phyloP scores from a whole-genome alignment of 441 rosid genomes.

The Lepidium campestre region DNA sequence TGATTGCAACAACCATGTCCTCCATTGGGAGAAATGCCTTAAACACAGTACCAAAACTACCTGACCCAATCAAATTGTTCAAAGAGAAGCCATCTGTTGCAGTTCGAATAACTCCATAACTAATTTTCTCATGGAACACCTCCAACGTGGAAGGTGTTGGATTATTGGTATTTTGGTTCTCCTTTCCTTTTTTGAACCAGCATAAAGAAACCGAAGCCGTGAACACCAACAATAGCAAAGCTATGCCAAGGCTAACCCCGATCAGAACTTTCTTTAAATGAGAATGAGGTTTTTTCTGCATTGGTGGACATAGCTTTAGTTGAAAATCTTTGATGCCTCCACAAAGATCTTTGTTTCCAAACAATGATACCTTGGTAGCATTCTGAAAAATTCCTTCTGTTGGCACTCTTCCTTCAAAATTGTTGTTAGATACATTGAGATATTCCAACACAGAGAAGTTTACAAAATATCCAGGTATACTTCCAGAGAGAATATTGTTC shows the following conservation, averaged over 20 bases:
- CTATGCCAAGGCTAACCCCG: background rate
- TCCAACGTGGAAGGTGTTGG: background rate
- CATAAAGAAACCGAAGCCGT: background rate
- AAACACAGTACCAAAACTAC: conserved; percentile 20
- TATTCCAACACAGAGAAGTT: too few relatives aligned
- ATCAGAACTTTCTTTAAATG: background rate
- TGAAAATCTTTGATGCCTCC: background rate
- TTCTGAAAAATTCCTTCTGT: too few relatives aligned
- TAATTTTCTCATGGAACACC: background rate
- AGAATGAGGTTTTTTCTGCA: background rate
- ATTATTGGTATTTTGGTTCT: background rate
- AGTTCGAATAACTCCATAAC: conserved; percentile 8
- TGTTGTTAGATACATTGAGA: too few relatives aligned
- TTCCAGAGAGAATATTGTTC: background rate
- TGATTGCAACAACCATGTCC: background rate
- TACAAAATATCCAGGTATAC: too few relatives aligned
- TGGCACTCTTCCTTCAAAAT: too few relatives aligned
- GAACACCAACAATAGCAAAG: background rate
- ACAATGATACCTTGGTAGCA: too few relatives aligned
- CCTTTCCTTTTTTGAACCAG: background rate
- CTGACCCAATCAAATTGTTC: conserved; percentile 8
- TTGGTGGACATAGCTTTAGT: background rate
- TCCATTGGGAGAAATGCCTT: background rate
- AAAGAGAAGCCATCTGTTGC: conserved; percentile 28
- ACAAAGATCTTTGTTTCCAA: too few relatives aligned